phyloP scores from a whole-genome alignment of 768 basidiomycete species.

The Glaciozyma antarctica region DNA sequence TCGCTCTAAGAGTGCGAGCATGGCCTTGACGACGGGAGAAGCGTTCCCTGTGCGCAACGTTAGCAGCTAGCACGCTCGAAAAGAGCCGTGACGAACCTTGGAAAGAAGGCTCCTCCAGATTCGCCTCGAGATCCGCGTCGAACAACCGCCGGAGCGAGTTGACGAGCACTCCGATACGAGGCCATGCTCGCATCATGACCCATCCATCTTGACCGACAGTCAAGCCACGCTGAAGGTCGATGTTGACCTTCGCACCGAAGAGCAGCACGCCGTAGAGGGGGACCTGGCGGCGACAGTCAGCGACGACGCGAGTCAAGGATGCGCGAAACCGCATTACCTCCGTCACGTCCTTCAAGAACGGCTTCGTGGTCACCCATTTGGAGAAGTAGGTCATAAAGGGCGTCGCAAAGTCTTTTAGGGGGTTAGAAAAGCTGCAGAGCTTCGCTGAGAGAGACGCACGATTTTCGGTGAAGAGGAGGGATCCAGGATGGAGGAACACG shows the following conservation, averaged over 20 bases:
- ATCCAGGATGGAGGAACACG: conserved; percentile 74
- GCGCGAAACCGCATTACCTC: conserved; percentile 48
- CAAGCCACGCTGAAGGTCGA: conserved; percentile 73
- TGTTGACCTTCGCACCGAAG: conserved; percentile 67
- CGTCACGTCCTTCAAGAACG: conserved; percentile 76
- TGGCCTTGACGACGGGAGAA: background rate
- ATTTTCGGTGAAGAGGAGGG: conserved; percentile 62
- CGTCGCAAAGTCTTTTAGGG: conserved; percentile 49
- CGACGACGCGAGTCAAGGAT: background rate
- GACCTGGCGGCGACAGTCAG: conserved; percentile 46
- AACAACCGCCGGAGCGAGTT: conserved; percentile 72
- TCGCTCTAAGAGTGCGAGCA: background rate
- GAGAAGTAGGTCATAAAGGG: conserved; percentile 77
- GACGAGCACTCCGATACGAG: conserved; percentile 81
- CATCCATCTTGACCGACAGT: conserved; percentile 46
- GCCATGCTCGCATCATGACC: conserved; percentile 67
- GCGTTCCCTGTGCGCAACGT: background rate
- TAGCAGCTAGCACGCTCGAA: background rate
- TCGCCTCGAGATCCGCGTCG: conserved; percentile 56
- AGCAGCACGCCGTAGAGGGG: conserved; percentile 76
- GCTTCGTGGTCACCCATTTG: conserved; percentile 69
- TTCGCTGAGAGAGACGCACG: conserved; percentile 28
- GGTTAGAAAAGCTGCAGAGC: too few relatives aligned
- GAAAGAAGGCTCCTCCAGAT: conserved; percentile 52
- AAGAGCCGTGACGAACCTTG: conserved; percentile 11